Evolutionary conservation across 2,329 filamentous ascomycete species (phyloP).

Genomic region (Cladosporium cucumerinum): DNA sequence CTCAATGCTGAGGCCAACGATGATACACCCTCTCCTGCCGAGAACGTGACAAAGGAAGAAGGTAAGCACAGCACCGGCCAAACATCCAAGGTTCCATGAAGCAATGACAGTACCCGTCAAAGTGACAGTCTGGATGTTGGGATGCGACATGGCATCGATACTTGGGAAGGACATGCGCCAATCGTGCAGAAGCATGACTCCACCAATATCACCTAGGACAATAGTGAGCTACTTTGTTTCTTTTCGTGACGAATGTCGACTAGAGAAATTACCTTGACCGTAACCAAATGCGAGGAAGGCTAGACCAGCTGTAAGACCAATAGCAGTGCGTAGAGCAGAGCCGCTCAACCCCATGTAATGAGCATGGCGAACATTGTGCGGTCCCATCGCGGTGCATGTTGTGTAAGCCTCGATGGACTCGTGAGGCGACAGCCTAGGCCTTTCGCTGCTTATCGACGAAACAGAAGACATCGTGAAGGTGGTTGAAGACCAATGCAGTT

Average conservation of each 20-base stretch:
- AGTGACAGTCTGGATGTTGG: slow-evolving; percentile 34
- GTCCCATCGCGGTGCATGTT: background rate
- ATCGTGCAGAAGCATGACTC: slow-evolving; percentile 61
- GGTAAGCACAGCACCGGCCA: slow-evolving; percentile 13
- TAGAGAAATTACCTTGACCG: slow-evolving; percentile 2
- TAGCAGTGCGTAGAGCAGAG: slow-evolving; percentile 20
- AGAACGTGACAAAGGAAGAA: slow-evolving; percentile 15
- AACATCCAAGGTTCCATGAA: slow-evolving; percentile 16
- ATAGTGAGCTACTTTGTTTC: background rate
- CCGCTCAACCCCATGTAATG: slow-evolving; percentile 24
- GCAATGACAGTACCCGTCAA: slow-evolving; percentile 40
- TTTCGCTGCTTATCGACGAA: background rate
- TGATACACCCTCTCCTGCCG: slow-evolving; percentile 12
- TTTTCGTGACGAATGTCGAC: background rate
- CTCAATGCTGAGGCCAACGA: slow-evolving; percentile 37
- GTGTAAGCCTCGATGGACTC: background rate
- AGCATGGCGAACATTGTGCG: slow-evolving; percentile 14
- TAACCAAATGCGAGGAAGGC: slow-evolving; percentile 23
- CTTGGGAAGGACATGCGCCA: slow-evolving; percentile 40
- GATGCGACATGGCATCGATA: slow-evolving; percentile 39
- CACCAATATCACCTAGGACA: slow-evolving; percentile 33
- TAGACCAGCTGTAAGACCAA: slow-evolving; percentile 23
- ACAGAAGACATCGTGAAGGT: background rate
- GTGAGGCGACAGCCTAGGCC: slow-evolving; percentile 1
- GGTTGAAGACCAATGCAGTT: background rate